Evolutionary conservation across 2,329 filamentous ascomycete species (phyloP), one percentile per base, ranked within the genome.

Genomic region (Chrysoporthe cubensis): DNA sequence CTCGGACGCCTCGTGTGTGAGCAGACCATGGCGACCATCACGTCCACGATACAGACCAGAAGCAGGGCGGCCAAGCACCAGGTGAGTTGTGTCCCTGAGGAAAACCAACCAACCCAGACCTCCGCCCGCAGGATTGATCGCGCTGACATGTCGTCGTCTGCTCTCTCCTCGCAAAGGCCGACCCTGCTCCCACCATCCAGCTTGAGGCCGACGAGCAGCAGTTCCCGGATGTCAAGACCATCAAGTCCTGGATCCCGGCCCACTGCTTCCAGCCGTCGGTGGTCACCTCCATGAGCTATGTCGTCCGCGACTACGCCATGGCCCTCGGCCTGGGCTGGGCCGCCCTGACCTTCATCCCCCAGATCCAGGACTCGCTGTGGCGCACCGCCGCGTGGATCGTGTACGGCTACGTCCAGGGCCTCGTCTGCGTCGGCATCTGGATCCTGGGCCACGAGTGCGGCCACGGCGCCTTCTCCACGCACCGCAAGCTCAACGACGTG

Each of bases 381-480:
- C 84, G 85, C 68, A 73, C 77, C 66, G 72, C 79, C 13, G 82
- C 84, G 67, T 91, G 87, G 87, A 78, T 80, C 42, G 75, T 78
- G 56, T 91, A 92, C 76, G 85, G 87, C 71, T 90, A 88, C 76
- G 73, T 86, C 58, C 88, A 91, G 78, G 89, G 90, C 62, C 84
- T 90, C 40, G 79, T 90, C 72, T 87, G 88, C 76, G 91, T 88
- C 3, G 90, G 90, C 3, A 79, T 92, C 72, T 92, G 90, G 90
- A 89, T 90, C 71, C 80, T 91, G 52, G 89, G 87, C 18, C 90
- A 92, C 76, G 90, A 92, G 77, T 90, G 87, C 76, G 90, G 90
- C 63, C 90, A 92, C 76, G 86, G 87, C 21, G 88, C 89, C 60
- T 90, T 92, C 76, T 90, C 87, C n/a, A 76, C 79, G 32, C 82